Percentiles rank a stretch among this genome's conserved stretches.
These are phyloP conservation scores for Colletotrichum musicola DNA, from an alignment of 2,329 filamentous ascomycete genomes.

Conservation along the genomic window DNA sequence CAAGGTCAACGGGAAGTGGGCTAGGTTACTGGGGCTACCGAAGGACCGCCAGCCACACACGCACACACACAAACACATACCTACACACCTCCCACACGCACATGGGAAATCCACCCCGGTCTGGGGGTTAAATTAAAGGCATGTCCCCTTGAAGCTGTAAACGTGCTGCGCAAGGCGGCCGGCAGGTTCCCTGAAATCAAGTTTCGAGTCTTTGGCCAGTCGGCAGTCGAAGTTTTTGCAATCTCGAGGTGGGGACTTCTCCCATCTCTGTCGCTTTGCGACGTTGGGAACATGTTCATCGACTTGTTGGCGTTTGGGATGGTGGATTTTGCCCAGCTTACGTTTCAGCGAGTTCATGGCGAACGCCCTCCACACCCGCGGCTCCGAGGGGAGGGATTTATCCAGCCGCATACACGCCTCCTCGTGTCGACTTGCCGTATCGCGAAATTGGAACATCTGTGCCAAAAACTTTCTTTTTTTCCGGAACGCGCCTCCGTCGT, in stretches of 20 bases:
- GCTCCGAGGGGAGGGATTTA: too few relatives aligned
- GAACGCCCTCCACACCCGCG: not conserved
- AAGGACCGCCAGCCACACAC: not conserved
- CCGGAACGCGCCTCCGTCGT: not conserved
- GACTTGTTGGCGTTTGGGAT: not conserved
- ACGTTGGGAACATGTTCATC: too few relatives aligned
- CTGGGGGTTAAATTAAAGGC: conserved; percentile 28
- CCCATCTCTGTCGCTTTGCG: too few relatives aligned
- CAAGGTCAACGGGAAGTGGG: conserved; percentile 26
- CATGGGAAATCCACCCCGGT: not conserved
- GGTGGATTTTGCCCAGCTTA: not conserved
- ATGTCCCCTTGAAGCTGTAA: not conserved
- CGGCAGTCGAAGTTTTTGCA: conserved; percentile 10
- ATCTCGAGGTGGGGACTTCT: not conserved
- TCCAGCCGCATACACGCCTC: not conserved
- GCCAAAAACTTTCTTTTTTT: not conserved
- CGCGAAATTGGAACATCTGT: conserved; percentile 15
- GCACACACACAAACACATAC: too few relatives aligned
- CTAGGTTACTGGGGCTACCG: not conserved
- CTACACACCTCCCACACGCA: not conserved
- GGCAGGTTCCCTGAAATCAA: not conserved
- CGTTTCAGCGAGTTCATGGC: conserved; percentile 26
- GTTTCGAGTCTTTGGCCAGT: conserved; percentile 5
- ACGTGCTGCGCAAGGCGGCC: not conserved
- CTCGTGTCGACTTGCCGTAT: conserved; percentile 16